Percentiles rank a stretch among this genome's conserved stretches.
These are phyloP conservation scores for Trypanosoma conorhini DNA, from an alignment of 208 protist species.

Conservation along the genomic window DNA sequence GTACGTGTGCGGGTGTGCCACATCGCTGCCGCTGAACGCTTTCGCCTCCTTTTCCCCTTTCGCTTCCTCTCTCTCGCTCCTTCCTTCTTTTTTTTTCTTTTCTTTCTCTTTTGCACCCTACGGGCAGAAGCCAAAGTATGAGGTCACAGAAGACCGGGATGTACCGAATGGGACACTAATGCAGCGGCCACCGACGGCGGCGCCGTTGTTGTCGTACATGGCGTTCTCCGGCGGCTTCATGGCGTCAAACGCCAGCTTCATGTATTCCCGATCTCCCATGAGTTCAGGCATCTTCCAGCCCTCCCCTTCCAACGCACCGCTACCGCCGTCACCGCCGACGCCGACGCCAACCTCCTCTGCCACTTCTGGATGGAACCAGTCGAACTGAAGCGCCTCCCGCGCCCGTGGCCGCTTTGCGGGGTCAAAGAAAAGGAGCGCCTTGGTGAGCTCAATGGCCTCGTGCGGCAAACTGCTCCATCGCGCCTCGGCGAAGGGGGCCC, in stretches of 20 bases:
- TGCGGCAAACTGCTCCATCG: slow-evolving; percentile 56
- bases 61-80: not conserved
- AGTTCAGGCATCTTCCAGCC: slow-evolving; percentile 29
- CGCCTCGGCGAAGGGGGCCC: slow-evolving; percentile 54
- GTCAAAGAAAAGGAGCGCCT: slow-evolving; percentile 53
- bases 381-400: slow-evolving; percentile 52
- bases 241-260: slow-evolving; percentile 63
- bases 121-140: slow-evolving; percentile 26
- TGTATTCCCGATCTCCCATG: slow-evolving; percentile 51
- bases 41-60: not conserved
- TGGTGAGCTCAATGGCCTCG: slow-evolving; percentile 55
- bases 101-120: slow-evolving; percentile 20
- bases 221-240: slow-evolving; percentile 51
- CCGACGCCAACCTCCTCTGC: not conserved
- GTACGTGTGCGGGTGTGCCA: not conserved
- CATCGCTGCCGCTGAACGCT: not conserved
- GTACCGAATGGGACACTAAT: slow-evolving; percentile 32
- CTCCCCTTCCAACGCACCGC: not conserved
- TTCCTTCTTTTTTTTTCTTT: slow-evolving; percentile 18
- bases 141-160: slow-evolving; percentile 19
- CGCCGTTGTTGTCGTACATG: slow-evolving; percentile 15
- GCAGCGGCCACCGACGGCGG: slow-evolving; percentile 19
- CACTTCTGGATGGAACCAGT: slow-evolving; percentile 46
- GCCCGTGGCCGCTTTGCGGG: slow-evolving; percentile 49
- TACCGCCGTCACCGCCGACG: not conserved